Evolutionary conservation across 192 early-diverging fungal species (phyloP).

Genomic region (Dimargaris cristalligena): DNA sequence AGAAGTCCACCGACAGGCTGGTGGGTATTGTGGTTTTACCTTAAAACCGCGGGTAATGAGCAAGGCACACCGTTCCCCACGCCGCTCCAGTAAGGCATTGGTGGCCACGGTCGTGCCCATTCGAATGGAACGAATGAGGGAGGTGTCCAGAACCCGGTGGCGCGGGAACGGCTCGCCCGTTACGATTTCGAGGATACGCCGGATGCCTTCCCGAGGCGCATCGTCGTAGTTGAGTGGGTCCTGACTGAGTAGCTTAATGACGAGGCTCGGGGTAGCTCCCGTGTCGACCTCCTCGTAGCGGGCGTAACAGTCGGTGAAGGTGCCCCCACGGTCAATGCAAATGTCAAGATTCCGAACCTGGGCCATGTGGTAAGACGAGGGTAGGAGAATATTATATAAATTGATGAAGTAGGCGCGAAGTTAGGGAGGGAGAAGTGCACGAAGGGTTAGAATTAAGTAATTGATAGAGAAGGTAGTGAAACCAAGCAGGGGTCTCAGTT

Average conservation of each 20-base stretch:
- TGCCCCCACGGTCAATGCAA: slow-evolving; percentile 89
- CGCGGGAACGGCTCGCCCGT: slow-evolving; percentile 54
- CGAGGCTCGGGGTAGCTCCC: slow-evolving; percentile 27
- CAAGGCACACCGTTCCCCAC: slow-evolving; percentile 76
- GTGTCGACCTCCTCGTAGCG: slow-evolving; percentile 38
- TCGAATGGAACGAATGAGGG: slow-evolving; percentile 53
- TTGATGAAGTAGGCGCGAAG: too few species aligned
- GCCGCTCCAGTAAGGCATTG: slow-evolving; percentile 73
- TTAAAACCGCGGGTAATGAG: slow-evolving; percentile 86
- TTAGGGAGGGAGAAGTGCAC: too few species aligned
- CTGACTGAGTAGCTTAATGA: slow-evolving; percentile 81
- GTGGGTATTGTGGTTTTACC: too few species aligned
- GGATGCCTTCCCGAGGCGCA: slow-evolving; percentile 88
- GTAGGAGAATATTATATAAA: too few species aligned
- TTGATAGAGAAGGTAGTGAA: too few species aligned
- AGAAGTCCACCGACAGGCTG: too few species aligned
- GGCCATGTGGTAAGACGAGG: too few species aligned
- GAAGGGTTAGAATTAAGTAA: too few species aligned
- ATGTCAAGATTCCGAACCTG: slow-evolving; percentile 20
- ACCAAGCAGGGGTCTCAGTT: too few species aligned
- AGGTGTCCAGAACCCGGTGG: slow-evolving; percentile 50
- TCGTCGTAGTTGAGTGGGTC: slow-evolving; percentile 81
- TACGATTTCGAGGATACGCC: slow-evolving; percentile 64
- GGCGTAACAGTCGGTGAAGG: slow-evolving; percentile 91
- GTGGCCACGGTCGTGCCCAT: slow-evolving; percentile 99